Conservation (phyloP, 2,329 filamentous ascomycete species). For the Scytalidium lignicola region DNA sequence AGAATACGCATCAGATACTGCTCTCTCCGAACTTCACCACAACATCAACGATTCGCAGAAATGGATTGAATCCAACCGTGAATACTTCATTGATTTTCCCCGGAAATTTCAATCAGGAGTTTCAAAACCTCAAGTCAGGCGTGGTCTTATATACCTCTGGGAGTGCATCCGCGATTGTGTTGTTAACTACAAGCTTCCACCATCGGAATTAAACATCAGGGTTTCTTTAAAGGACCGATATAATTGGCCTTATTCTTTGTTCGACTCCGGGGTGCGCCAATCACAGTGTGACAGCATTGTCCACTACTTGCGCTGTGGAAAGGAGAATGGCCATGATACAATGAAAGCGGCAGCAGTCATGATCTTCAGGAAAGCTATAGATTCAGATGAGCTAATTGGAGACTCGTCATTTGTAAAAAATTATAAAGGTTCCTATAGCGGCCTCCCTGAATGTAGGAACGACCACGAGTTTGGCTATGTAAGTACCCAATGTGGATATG, state of each 20-base stretch:
- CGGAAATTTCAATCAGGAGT: conserved; percentile 24
- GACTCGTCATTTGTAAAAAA: conserved; percentile 18
- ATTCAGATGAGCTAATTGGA: conserved; percentile 24
- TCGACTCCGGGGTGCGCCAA: not conserved
- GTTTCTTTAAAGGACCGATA: not conserved
- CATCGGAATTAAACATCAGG: not conserved
- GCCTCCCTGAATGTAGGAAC: conserved; percentile 29
- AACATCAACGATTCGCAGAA: conserved; percentile 14
- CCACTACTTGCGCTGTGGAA: not conserved
- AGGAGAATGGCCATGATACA: not conserved
- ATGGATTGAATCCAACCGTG: conserved; percentile 14
- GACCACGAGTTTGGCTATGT: conserved; percentile 31
- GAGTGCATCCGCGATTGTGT: conserved; percentile 19
- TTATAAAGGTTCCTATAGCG: conserved; percentile 15
- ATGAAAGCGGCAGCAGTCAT: conserved; percentile 26
- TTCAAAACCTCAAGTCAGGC: conserved; percentile 29
- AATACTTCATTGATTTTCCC: conserved; percentile 15
- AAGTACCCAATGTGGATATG: not conserved
- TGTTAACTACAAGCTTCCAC: conserved; percentile 24
- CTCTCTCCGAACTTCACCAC: conserved; percentile 16
- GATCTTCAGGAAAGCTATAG: conserved; percentile 25
- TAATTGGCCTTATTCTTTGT: not conserved
- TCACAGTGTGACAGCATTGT: not conserved
- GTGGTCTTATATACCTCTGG: conserved; percentile 31
- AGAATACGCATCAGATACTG: conserved; percentile 20